A percentile compares a stretch with the other conserved stretches of the same genome.
Evolutionary conservation across 345 rosid species (phyloP).

Genomic region (Erodium maritimum): DNA sequence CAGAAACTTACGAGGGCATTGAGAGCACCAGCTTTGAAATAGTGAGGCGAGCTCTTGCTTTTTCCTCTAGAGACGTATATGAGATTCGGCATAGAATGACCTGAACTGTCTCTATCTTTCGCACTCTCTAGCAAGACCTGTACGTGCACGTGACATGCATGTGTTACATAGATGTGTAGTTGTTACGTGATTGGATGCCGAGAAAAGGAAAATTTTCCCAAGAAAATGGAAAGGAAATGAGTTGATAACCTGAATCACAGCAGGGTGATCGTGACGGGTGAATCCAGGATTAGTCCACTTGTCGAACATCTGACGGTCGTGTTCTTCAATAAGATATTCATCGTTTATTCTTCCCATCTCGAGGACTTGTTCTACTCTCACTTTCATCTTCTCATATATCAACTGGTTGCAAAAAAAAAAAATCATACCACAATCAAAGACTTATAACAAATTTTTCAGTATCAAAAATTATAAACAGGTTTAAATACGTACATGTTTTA

Average conservation of each 20-base stretch:
- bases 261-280: slow-evolving; percentile 48
- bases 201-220: neutral
- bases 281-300: slow-evolving; percentile 32
- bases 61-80: slow-evolving; percentile 61
- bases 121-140: slow-evolving; percentile 39
- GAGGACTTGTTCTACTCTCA: slow-evolving; percentile 31
- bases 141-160: neutral
- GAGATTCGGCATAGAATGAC: slow-evolving; percentile 39
- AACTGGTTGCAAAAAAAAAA: slow-evolving; percentile 14
- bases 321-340: slow-evolving; percentile 13
- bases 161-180: neutral
- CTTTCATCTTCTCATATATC: slow-evolving; percentile 52
- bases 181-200: neutral
- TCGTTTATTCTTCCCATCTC: slow-evolving; percentile 31
- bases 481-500: too few relatives aligned
- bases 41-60: slow-evolving; percentile 33
- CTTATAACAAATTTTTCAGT: too few relatives aligned
- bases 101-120: slow-evolving; percentile 27
- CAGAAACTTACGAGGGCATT: slow-evolving; percentile 25
- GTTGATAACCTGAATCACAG: slow-evolving; percentile 43
- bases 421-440: too few relatives aligned
- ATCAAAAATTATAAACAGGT: too few relatives aligned
- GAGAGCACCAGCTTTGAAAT: slow-evolving; percentile 83
- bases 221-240: neutral
- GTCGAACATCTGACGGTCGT: slow-evolving; percentile 18